Conservation (phyloP, 2,329 filamentous ascomycete species). For the Xylogone sp. region DNA sequence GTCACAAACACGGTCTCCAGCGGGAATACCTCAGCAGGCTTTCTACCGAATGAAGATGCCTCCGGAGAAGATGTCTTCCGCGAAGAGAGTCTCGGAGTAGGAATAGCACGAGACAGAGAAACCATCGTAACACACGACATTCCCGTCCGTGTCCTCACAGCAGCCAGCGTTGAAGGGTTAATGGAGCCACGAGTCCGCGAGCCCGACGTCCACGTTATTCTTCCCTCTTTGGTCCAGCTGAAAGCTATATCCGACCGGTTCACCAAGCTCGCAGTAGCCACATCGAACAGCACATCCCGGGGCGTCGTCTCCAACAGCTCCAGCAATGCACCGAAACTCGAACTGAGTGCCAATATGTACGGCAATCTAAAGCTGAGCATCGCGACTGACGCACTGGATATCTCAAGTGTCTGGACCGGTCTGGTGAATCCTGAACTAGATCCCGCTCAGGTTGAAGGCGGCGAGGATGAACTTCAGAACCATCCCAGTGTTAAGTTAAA, state of each 20-base stretch:
- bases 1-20: conserved; percentile 64
- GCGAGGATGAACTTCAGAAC: conserved; percentile 64
- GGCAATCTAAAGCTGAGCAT: conserved; percentile 78
- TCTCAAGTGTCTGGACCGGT: conserved; percentile 80
- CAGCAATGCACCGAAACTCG: conserved; percentile 60
- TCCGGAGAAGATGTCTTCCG: conserved; percentile 44
- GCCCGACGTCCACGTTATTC: conserved; percentile 88
- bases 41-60: conserved; percentile 27
- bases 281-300: conserved; percentile 19
- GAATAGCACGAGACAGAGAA: conserved; percentile 68
- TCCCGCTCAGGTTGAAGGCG: conserved; percentile 64
- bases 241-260: conserved; percentile 95
- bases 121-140: conserved; percentile 94
- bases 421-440: conserved; percentile 87
- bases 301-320: conserved; percentile 16
- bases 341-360: conserved; percentile 92
- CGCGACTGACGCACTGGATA: conserved; percentile 77
- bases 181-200: conserved; percentile 89
- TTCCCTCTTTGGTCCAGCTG: conserved; percentile 82
- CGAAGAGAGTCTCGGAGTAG: conserved; percentile 49
- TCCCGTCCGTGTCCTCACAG: conserved; percentile 84
- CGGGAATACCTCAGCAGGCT: conserved; percentile 35
- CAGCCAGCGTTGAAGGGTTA: conserved; percentile 81
- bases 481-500: conserved; percentile 81
- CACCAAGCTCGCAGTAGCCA: conserved; percentile 71